Base-by-base conservation (phyloP, 148 eudicot species). In the Pouteria glomerata region DNA sequence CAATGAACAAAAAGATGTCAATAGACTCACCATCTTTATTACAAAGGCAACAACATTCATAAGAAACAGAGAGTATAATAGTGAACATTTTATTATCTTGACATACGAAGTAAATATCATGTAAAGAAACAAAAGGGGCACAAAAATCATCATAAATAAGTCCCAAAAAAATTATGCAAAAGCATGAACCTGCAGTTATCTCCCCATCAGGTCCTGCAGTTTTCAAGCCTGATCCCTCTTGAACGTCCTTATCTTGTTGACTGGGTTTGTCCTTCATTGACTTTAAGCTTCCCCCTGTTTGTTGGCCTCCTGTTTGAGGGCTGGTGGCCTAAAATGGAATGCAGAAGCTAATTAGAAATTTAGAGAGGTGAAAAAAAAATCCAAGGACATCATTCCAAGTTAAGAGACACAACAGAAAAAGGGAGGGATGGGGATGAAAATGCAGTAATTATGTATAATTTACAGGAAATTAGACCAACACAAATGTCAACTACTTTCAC, bases 191-290 rank as follows among this genome's bases (percentile, higher is more conserved):
- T 81, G 99, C 99, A 64, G 93, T 89, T 75, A 95, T 88, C 85
- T 95, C 97, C 72, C 96, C 96, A 33, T 95, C 97, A 33, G 93
- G 81, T 68, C 99, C 97, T 37, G 97, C 99, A 33, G 80, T 83
- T 78, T 95, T 95, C 77, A 95, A 73, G 68, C 85, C 85, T 62
- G 99, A 82, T 66, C 79, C 93, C 78, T 91, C 97, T 79, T 80
- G 90, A 73, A 61, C 92, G 76, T 94, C 97, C 73, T 89, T 94
- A 45, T 94, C 98, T 75, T 85, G 82, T 53, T 82, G 85, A 80
- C 79, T 78, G 19, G 88, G 19, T 68, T 92, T 92, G 15, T 95
- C 99, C 81, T 95, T 95, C 96, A 89, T 77, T 37, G 96, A 82
- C 74, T 95, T 95, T 66, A 85, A 83, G 86, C 80, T 90, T n/a